These are phyloP conservation scores for Arctostaphylos glauca DNA, from an alignment of 148 eudicot species.

Conservation along the genomic window DNA sequence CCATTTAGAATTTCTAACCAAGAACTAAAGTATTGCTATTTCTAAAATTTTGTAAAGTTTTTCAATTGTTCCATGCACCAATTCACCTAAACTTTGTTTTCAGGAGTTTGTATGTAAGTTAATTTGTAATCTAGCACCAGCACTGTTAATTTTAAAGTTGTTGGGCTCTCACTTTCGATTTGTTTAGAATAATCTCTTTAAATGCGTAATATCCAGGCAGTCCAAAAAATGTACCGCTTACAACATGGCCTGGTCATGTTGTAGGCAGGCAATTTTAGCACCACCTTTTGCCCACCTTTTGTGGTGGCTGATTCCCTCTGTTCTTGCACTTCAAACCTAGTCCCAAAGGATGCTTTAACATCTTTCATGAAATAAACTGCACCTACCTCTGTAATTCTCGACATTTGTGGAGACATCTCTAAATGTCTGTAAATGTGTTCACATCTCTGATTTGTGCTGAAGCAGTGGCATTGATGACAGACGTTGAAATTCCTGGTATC, in stretches of 20 bases:
- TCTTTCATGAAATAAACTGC: background rate
- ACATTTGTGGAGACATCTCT: background rate
- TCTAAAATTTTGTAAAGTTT: background rate
- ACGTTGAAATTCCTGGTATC: background rate
- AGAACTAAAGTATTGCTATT: background rate
- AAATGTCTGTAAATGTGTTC: background rate
- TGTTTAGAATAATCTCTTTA: background rate
- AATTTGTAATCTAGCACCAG: background rate
- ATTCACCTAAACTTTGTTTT: background rate
- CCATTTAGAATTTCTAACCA: background rate
- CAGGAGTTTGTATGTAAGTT: background rate
- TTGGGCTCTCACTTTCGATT: background rate
- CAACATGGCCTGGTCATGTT: background rate
- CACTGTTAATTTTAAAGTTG: background rate
- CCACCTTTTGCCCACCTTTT: background rate
- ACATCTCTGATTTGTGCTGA: background rate
- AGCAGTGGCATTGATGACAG: background rate
- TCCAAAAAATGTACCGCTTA: background rate
- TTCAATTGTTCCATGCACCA: background rate
- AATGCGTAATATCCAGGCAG: background rate
- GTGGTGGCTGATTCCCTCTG: slow-evolving; percentile 2
- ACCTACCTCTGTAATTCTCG: background rate
- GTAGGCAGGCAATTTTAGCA: background rate
- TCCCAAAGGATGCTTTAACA: background rate
- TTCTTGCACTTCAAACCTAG: background rate